phyloP scores from a whole-genome alignment of 495 filamentous ascomycete species.

The Trichocladium uniseriatum region DNA sequence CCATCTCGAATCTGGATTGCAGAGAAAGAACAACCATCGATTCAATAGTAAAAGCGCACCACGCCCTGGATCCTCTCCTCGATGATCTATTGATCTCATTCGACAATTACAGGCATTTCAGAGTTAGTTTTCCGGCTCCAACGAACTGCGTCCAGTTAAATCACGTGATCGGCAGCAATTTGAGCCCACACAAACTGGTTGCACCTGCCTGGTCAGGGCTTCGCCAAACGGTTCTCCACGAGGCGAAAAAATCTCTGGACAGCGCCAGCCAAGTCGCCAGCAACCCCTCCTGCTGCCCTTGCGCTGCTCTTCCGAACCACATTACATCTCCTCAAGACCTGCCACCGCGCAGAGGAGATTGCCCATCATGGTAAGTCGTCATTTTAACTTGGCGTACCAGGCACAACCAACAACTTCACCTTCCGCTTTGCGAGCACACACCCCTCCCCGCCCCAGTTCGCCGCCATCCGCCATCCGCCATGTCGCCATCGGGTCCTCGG shows the following conservation, averaged over 20 bases:
- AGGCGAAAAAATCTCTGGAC: slow-evolving; percentile 29
- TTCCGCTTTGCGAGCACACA: neutral
- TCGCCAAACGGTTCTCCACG: slow-evolving; percentile 24
- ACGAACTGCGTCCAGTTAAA: neutral
- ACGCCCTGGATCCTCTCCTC: too few relatives aligned
- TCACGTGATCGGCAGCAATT: slow-evolving; percentile 28
- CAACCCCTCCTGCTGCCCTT: slow-evolving; percentile 23
- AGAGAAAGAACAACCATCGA: too few relatives aligned
- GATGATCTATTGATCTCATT: neutral
- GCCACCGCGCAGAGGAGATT: slow-evolving; percentile 28
- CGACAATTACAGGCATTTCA: neutral
- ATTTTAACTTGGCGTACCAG: neutral
- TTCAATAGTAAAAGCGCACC: too few relatives aligned
- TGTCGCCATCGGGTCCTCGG: slow-evolving; percentile 1
- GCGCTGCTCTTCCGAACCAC: slow-evolving; percentile 17
- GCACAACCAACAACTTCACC: neutral
- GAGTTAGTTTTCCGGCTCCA: neutral
- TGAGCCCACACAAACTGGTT: slow-evolving; percentile 28
- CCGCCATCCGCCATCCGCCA: slow-evolving; percentile 9
- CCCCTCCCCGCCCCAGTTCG: slow-evolving; percentile 5
- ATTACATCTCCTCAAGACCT: slow-evolving; percentile 24
- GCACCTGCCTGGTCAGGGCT: slow-evolving; percentile 22
- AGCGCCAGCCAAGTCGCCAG: slow-evolving; percentile 27
- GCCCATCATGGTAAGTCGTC: slow-evolving; percentile 34
- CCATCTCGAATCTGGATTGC: neutral